Conservation (phyloP, 2,329 filamentous ascomycete species). For the Cladosporium sphaerospermum region DNA sequence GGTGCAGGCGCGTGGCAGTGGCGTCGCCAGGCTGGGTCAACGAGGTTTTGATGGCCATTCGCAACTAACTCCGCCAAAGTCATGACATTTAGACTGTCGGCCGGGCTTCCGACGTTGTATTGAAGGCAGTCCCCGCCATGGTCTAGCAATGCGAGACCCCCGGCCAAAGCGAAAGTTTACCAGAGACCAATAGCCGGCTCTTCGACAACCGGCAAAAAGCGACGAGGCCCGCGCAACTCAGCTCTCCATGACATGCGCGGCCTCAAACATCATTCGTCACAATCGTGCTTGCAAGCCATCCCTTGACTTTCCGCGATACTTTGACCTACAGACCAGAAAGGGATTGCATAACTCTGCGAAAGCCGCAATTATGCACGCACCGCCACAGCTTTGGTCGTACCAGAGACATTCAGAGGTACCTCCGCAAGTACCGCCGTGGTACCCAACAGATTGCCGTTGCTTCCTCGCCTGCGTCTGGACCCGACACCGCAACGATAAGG, state of each 20-base stretch:
- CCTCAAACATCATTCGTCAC: not conserved
- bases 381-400: conserved; percentile 7
- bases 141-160: not conserved
- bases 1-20: not conserved
- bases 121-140: not conserved
- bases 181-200: not conserved
- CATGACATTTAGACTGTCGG: not conserved
- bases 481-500: conserved; percentile 10
- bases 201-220: not conserved
- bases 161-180: conserved; percentile 4
- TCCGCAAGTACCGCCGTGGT: conserved; percentile 18
- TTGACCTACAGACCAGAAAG: not conserved
- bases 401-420: conserved; percentile 15
- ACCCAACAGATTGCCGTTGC: conserved; percentile 15
- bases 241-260: not conserved
- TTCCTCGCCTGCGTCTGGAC: conserved; percentile 7
- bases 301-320: not conserved
- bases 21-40: not conserved
- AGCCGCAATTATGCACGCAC: conserved; percentile 6
- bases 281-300: not conserved
- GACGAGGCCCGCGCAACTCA: not conserved
- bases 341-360: not conserved
- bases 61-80: too few species aligned
- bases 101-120: not conserved
- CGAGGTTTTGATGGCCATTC: too few species aligned